These are phyloP conservation scores for Eucalyptus decipiens DNA, from an alignment of 345 rosid genomes.

Conservation along the genomic window DNA sequence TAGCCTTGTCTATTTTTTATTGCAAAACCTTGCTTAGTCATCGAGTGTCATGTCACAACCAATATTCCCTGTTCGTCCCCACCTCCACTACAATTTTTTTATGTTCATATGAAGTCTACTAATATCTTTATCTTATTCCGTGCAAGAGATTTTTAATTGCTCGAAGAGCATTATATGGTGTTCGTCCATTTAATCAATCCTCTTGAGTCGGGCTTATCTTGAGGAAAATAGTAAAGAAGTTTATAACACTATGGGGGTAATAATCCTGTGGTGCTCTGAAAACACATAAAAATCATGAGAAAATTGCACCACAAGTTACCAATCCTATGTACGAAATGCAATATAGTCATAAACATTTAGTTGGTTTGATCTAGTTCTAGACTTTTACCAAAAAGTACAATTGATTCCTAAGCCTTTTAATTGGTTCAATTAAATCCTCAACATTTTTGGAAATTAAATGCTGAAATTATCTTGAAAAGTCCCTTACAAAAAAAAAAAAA, in stretches of 20 bases:
- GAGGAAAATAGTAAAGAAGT: not conserved
- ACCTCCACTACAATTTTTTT: not conserved
- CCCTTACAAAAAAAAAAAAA: too few species aligned
- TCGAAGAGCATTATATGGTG: not conserved
- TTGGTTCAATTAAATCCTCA: not conserved
- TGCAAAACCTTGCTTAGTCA: not conserved
- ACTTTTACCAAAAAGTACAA: not conserved
- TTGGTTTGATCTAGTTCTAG: not conserved
- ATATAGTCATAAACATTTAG: not conserved
- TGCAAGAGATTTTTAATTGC: not conserved
- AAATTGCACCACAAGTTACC: not conserved
- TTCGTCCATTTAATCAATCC: not conserved
- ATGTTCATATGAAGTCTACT: not conserved
- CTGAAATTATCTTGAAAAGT: not conserved
- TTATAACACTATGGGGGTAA: not conserved
- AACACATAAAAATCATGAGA: not conserved
- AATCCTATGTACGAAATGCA: not conserved
- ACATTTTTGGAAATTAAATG: not conserved
- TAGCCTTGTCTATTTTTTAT: not conserved
- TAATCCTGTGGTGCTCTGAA: not conserved
- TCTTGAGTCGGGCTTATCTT: not conserved
- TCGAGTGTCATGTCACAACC: slow-evolving; percentile 21
- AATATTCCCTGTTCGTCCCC: not conserved
- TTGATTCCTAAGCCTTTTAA: not conserved
- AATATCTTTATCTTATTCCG: not conserved